Evolutionary conservation across 2,329 filamentous ascomycete species (phyloP), one percentile per base, ranked within the genome.

Genomic region (Calonectria leucothoes): DNA sequence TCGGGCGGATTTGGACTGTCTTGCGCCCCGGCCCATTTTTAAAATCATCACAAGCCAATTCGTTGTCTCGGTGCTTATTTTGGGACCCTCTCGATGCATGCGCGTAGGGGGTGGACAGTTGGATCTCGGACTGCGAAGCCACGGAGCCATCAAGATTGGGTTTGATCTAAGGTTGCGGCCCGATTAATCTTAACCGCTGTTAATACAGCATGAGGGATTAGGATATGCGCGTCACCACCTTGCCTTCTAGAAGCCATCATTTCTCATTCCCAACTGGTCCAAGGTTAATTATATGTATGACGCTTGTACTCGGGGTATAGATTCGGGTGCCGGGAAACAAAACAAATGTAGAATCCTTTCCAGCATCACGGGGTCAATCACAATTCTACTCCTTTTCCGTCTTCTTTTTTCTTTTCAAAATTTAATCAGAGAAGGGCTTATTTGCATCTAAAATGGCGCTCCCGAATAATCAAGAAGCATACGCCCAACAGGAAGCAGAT

Each of bases 401-500:
- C n/a, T n/a, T n/a, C n/a, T n/a, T n/a, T n/a, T n/a, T n/a, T n/a
- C n/a, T n/a, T n/a, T n/a, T n/a, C n/a, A n/a, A n/a, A n/a, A n/a
- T n/a, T n/a, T n/a, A n/a, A 8, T 23, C 4, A 15, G 7, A 14
- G 33, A 29, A n/a, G 31, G 6, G 42, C 49, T 71, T 20, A 6
- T 27, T 27, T 6, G 6, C 14, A 39, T 12, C 25, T 48, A 55
- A 23, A 78, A 79, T 79, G 76, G 76, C 42, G 52, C 71, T 25
- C 87, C 87, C 70, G 76, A 85, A 67, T 68, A 82, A 23, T 80
- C 79, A 29, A 83, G 83, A 72, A 3, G 84, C 85, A 4, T 88
- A 88, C 64, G 82, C 82, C 52, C 79, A 82, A 31, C 85, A 88
- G 74, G 85, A 84, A 63, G 84, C 86, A 10, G 57, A 76, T 2